Base-by-base conservation (phyloP, 2,329 filamentous ascomycete species). In the Beauveria sp. region DNA sequence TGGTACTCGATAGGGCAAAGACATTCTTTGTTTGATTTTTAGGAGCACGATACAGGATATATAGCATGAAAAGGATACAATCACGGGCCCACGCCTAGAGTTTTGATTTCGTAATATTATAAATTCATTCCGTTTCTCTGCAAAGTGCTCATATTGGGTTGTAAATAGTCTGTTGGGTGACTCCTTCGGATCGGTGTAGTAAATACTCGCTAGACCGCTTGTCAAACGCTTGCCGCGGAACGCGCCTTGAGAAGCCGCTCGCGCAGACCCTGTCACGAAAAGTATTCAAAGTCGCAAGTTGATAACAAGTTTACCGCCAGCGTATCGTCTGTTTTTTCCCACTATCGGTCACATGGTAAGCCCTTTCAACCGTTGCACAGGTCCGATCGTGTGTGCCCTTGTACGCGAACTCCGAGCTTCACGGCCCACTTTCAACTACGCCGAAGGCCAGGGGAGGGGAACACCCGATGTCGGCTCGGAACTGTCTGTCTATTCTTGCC, bases 41-140 rank as follows among this genome's bases (percentile, higher is more conserved):
- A 43, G 14, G 28, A 55, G 31, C 58, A 53, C 26, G 50, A 48
- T 49, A 61, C 42, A 54, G 45, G 54, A 53, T 54, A 57, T 52
- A 62, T 50, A 48, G 53, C 48, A 62, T 62, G 40, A 53, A 54
- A 58, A 43, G 28, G 61, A 52, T 58, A 53, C 61, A 52, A 53
- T 59, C 40, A n/a, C 38, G 38, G 61, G 61, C 61, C 54, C 61
- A 62, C 53, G 61, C 61, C 54, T 48, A 38, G 28, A 57, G 45
- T 54, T 24, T 52, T 51, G 31, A 31, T 50, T 56, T 50, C 26
- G 18, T 26, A 62, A 57, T 34, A 18, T 55, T 24, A 34, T 43
- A 24, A 40, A 40, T 43, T 51, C 12, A 42, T 61, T 54, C 48
- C 5, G 28, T 55, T 42, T 43, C 3, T 55, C 46, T 48, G 51